A percentile compares a stretch with the other conserved stretches of the same genome.
phyloP scores from a whole-genome alignment of 2,329 filamentous ascomycete genomes.

The Alternaria sp. region DNA sequence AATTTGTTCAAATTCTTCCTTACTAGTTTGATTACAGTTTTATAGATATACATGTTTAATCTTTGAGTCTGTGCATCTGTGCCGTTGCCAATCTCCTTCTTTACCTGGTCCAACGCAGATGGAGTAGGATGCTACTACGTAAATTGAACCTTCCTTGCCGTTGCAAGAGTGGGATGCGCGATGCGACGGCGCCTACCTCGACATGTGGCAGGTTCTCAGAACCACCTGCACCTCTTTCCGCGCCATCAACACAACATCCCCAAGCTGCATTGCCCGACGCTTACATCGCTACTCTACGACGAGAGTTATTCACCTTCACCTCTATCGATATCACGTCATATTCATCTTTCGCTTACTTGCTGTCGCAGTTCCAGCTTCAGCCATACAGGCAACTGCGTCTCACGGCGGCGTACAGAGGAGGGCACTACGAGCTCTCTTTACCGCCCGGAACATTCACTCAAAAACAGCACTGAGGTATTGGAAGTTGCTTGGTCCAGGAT shows the following conservation, averaged over 20 bases:
- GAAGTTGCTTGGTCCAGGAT: neutral
- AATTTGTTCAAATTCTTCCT: neutral
- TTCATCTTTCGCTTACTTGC: neutral
- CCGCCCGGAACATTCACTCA: rapidly evolving
- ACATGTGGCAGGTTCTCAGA: neutral
- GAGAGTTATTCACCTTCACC: neutral
- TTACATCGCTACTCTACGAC: neutral
- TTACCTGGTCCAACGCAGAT: neutral
- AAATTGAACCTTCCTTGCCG: rapidly evolving
- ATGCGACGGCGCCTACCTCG: neutral
- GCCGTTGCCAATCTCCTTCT: neutral
- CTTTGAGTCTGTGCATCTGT: neutral
- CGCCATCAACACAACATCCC: neutral
- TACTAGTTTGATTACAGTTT: neutral
- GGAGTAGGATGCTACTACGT: neutral
- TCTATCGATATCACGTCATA: neutral
- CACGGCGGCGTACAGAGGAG: neutral
- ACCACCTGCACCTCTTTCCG: neutral
- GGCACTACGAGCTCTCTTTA: neutral
- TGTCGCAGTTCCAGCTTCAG: neutral
- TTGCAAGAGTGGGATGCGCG: neutral
- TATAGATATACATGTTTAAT: neutral
- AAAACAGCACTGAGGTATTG: rapidly evolving
- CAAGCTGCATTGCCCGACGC: neutral
- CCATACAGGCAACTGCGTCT: neutral